Evolutionary conservation across 331 rosid species (phyloP).

Genomic region (Acacia concinna): DNA sequence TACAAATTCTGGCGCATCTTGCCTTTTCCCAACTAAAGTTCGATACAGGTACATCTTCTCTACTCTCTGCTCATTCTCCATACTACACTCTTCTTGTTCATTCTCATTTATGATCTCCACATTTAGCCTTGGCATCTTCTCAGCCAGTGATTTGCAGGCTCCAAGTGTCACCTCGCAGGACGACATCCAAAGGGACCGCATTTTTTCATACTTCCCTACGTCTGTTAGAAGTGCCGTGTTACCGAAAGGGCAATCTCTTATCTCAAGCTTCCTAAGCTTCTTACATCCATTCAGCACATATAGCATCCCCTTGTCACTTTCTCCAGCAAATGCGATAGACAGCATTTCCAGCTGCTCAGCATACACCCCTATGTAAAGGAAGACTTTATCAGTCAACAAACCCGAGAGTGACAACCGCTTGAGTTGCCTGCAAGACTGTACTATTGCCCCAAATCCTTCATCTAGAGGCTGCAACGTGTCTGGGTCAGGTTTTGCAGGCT

Average conservation of each 20-base stretch:
- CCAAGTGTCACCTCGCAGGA: conserved; percentile 80
- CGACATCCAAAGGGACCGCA: conserved; percentile 99
- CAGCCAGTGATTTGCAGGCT: conserved; percentile 73
- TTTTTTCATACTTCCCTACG: conserved; percentile 96
- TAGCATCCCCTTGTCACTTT: conserved; percentile 84
- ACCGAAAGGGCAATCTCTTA: conserved; percentile 85
- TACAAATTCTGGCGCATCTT: conserved; percentile 85
- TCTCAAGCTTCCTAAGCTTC: conserved; percentile 90
- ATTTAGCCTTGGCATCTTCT: conserved; percentile 76
- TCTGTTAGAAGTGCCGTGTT: conserved; percentile 71
- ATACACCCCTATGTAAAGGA: conserved; percentile 86
- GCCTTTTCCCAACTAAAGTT: conserved; percentile 70
- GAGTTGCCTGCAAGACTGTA: background rate
- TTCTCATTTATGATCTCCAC: conserved; percentile 82
- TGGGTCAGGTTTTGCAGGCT: background rate
- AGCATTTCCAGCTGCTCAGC: conserved; percentile 92
- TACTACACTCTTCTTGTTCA: conserved; percentile 42
- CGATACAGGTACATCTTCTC: conserved; percentile 90
- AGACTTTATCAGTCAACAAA: conserved; percentile 67
- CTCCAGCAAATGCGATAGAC: conserved; percentile 89
- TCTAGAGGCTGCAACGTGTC: background rate
- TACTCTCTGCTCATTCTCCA: conserved; percentile 56
- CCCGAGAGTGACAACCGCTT: conserved; percentile 81
- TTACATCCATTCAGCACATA: conserved; percentile 90
- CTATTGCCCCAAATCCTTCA: conserved; percentile 1